Evolutionary conservation across 768 basidiomycete species (phyloP), one percentile per base, ranked within the genome.

Genomic region (Hortiboletus flavorubellus): DNA sequence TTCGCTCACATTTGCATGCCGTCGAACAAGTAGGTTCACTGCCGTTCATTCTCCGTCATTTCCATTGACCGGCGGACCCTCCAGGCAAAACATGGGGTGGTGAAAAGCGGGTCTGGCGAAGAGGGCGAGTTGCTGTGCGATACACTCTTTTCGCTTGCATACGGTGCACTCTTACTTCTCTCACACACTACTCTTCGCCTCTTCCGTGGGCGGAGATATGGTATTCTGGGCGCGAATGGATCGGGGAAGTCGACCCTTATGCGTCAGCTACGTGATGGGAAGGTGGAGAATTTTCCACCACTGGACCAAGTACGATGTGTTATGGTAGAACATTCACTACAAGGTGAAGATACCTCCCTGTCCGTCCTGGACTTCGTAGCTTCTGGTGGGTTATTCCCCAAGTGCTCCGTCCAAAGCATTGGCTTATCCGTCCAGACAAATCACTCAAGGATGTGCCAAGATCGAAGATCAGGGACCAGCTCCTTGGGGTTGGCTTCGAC

Each of bases 241-340:
- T 88, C 91, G 54, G 96, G 96, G 60, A 98, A 98, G 74, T 91
- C 89, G 16, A 98, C 96, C 4, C 82, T 98, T 41, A 87, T 98
- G 87, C 91, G 94, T 64, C 94, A 96, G 66, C 84, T 98, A 58
- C 84, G 91, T 54, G 93, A 96, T 66, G 89, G 91, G 55, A 98
- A 98, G 75, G 89, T 91, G 8, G 96, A 98, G 74, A 94, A 94
- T 68, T 98, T 98, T 75, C 96, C 96, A 18, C 82, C 92, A 6
- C 93, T 86, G 61, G 84, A 86, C 58, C 80, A 93, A 71, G 76
- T 98, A 47, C 83, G 90, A 45, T 90, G 90, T 63, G 84, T 97
- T 56, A 98, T 98, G 94, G 95, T 98, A 34, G 96, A 98, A 73
- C 95, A 98, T 75, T 87, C 94, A 29, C 78, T 98, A 11, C 93